Evolutionary conservation across 768 basidiomycete species (phyloP).

Genomic region (Podaxis sp.): DNA sequence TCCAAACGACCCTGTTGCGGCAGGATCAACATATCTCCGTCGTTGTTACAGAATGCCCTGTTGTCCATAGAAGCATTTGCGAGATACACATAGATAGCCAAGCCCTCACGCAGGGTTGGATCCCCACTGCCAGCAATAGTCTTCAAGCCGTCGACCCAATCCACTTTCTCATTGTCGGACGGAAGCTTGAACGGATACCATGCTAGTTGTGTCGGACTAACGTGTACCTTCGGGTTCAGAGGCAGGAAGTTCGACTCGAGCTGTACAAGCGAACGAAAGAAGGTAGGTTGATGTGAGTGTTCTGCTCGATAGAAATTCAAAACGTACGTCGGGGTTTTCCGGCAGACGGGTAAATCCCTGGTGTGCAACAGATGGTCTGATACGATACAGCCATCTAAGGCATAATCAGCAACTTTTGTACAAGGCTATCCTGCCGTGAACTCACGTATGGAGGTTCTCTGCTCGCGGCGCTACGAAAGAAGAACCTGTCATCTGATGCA

Average conservation of each 20-base stretch:
- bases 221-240: conserved; percentile 53
- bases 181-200: conserved; percentile 64
- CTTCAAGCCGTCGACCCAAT: conserved; percentile 58
- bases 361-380: conserved; percentile 65
- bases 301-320: not conserved
- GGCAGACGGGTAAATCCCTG: conserved; percentile 52
- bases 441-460: conserved; percentile 49
- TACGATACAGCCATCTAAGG: conserved; percentile 59
- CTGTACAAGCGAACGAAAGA: conserved; percentile 24
- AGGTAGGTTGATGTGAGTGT: not conserved
- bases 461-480: conserved; percentile 55
- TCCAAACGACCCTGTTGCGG: conserved; percentile 63
- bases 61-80: conserved; percentile 59
- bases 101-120: conserved; percentile 56
- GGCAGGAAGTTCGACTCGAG: conserved; percentile 61
- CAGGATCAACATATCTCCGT: conserved; percentile 65
- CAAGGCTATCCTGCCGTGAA: conserved; percentile 6
- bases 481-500: conserved; percentile 51
- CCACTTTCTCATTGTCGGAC: conserved; percentile 30
- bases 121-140: conserved; percentile 62
- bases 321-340: conserved; percentile 54
- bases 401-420: not conserved
- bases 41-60: conserved; percentile 56
- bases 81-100: conserved; percentile 60
- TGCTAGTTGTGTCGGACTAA: conserved; percentile 60